A percentile compares a stretch with the other conserved stretches of the same genome.
Conservation (phyloP, 495 filamentous ascomycete genomes). For the Geoglossum glabrum region DNA sequence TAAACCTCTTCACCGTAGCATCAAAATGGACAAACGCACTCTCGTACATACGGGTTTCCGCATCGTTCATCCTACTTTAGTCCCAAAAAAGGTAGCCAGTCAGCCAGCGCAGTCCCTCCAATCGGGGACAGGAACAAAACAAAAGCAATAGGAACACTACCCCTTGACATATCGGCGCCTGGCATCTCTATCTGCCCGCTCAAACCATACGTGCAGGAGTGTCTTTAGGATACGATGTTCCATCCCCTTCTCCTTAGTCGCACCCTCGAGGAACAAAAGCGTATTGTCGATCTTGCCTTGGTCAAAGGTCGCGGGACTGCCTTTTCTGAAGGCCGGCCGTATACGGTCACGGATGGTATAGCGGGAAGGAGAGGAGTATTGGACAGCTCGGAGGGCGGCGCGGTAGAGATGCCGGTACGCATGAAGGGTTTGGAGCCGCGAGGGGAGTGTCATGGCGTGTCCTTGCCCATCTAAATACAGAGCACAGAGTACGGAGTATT, state of each 20-base stretch:
- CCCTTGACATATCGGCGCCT: not conserved
- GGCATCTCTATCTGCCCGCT: not conserved
- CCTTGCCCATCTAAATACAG: too few species aligned
- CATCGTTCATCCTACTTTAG: not conserved
- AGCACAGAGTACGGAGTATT: too few species aligned
- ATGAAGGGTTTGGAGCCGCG: slow-evolving; percentile 30
- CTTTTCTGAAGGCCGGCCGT: slow-evolving; percentile 48
- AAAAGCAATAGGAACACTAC: not conserved
- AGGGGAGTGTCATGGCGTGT: not conserved
- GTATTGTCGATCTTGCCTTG: slow-evolving; percentile 46
- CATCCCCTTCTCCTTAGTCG: slow-evolving; percentile 40
- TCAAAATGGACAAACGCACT: not conserved
- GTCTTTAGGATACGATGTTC: slow-evolving; percentile 73
- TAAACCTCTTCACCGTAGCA: not conserved
- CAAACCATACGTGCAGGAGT: slow-evolving; percentile 16
- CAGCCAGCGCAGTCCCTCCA: not conserved
- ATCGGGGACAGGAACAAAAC: not conserved
- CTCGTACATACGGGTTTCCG: not conserved
- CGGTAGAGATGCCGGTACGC: slow-evolving; percentile 70
- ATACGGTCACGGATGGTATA: slow-evolving; percentile 43
- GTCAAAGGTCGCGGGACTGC: slow-evolving; percentile 29
- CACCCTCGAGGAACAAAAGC: slow-evolving; percentile 52
- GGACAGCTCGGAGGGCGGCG: slow-evolving; percentile 51
- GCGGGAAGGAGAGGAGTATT: slow-evolving; percentile 59
- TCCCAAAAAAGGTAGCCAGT: not conserved